These are phyloP conservation scores for Pythium phragmiticola DNA, from an alignment of 352 stramenopile species.

Conservation along the genomic window DNA sequence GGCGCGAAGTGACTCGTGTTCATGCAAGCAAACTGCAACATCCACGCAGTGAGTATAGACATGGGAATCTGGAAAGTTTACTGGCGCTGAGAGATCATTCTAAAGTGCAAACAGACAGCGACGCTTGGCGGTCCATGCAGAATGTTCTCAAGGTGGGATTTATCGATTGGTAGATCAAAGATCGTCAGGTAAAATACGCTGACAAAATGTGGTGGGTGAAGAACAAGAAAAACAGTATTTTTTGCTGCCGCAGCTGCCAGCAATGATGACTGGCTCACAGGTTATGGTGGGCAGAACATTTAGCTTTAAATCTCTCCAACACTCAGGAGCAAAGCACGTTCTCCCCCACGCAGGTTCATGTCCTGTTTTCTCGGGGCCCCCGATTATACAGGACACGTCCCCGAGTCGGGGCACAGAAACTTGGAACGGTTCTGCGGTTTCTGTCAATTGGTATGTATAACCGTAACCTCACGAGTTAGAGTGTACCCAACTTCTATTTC, in stretches of 20 bases:
- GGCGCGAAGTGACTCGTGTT: slow-evolving; percentile 1
- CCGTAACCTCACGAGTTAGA: slow-evolving; percentile 1
- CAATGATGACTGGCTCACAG: not conserved
- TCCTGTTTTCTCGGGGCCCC: too few species aligned
- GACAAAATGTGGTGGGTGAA: not conserved
- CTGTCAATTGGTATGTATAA: not conserved
- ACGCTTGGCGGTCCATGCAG: slow-evolving; percentile 11
- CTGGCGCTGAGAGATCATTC: slow-evolving; percentile 12
- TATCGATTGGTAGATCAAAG: slow-evolving; percentile 14
- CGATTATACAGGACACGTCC: too few species aligned
- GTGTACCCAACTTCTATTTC: slow-evolving; percentile 10
- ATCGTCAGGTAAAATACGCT: slow-evolving; percentile 2
- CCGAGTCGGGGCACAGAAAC: not conserved
- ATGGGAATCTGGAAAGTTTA: not conserved
- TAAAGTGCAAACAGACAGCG: slow-evolving; percentile 11
- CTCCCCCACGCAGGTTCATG: not conserved
- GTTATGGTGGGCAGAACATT: not conserved
- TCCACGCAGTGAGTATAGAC: not conserved
- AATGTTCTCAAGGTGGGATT: slow-evolving; percentile 15
- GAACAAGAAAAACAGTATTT: slow-evolving; percentile 12
- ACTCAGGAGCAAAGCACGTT: not conserved
- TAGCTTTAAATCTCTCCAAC: too few species aligned
- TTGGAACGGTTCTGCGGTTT: not conserved
- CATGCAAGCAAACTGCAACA: slow-evolving; percentile 11
- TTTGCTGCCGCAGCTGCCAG: slow-evolving; percentile 14